Conservation (phyloP, 352 stramenopile species). For the Phytophthora parvispora region DNA sequence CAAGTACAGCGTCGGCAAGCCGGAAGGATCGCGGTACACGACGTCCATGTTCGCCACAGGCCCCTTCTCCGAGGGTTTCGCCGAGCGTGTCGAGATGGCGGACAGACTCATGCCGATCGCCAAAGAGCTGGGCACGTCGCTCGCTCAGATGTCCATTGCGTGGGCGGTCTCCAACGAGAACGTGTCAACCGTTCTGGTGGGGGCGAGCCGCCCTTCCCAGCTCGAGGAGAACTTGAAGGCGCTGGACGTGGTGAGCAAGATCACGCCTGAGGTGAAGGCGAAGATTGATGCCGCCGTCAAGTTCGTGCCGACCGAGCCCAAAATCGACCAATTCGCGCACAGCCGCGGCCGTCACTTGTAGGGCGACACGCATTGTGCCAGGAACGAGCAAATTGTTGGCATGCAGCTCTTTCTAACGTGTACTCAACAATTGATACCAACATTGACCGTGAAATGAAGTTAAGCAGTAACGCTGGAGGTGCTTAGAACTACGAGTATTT, state of each 20-base stretch:
- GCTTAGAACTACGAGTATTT: no score
- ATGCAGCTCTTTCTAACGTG: no score
- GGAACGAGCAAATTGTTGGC: no score
- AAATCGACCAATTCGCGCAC: no score
- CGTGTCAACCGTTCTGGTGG: conserved; percentile 57
- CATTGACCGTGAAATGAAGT: no score
- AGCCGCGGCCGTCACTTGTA: no score
- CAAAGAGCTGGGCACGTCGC: conserved; percentile 44
- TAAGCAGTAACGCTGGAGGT: no score
- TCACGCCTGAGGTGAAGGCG: conserved; percentile 63
- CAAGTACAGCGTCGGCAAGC: conserved; percentile 63
- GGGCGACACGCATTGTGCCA: no score
- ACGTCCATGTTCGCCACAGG: no score
- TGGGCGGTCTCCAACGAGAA: conserved; percentile 65
- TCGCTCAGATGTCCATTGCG: conserved; percentile 32
- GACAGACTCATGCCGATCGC: conserved; percentile 45
- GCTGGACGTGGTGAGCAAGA: conserved; percentile 46
- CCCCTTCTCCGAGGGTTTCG: conserved; percentile 37
- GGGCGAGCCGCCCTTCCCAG: conserved; percentile 46
- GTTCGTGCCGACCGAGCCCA: no score
- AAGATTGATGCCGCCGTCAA: no score
- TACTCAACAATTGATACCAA: no score
- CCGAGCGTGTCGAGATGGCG: conserved; percentile 56
- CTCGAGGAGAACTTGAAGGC: conserved; percentile 39
- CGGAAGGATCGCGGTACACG: conserved; percentile 36